phyloP scores from a whole-genome alignment of 805 yeast genomes.

The Lipomyces spencermartinsiae region DNA sequence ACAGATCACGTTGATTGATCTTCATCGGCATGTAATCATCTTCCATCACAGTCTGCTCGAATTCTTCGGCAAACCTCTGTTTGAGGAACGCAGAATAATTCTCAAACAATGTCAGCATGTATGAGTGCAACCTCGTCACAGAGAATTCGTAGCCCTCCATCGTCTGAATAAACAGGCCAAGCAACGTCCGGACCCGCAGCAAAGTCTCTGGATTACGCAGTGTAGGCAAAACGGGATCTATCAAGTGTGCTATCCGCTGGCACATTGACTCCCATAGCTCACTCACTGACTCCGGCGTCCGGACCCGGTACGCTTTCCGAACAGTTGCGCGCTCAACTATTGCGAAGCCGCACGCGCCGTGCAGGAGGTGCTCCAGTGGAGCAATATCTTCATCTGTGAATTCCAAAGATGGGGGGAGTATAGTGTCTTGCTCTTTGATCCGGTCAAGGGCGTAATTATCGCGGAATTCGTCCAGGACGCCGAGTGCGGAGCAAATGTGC shows the following conservation, averaged over 20 bases:
- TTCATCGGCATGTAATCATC: constrained; percentile 91
- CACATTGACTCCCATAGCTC: constrained; percentile 78
- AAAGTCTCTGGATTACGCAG: constrained; percentile 47
- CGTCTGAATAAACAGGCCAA: constrained; percentile 76
- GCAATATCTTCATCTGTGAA: constrained; percentile 38
- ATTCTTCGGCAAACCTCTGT: constrained; percentile 63
- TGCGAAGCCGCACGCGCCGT: constrained; percentile 75
- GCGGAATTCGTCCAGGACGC: constrained; percentile 65
- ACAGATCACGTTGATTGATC: constrained; percentile 64
- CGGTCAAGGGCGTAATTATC: constrained; percentile 74
- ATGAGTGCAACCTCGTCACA: constrained; percentile 63
- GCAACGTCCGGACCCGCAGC: constrained; percentile 60
- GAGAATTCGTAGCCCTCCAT: constrained; percentile 72
- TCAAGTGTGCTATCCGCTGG: constrained; percentile 43
- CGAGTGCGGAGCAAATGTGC: constrained; percentile 77
- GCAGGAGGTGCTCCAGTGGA: constrained; percentile 61
- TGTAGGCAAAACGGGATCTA: constrained; percentile 48
- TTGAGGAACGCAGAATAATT: constrained; percentile 64
- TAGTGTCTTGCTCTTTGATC: constrained; percentile 68
- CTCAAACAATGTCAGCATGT: constrained; percentile 64
- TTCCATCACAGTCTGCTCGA: constrained; percentile 64
- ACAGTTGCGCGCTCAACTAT: constrained; percentile 75
- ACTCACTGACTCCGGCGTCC: constrained; percentile 66
- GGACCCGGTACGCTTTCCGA: constrained; percentile 61
- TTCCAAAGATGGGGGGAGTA: constrained; percentile 68